phyloP scores from a whole-genome alignment of 2,329 filamentous ascomycete genomes.

The Diaporthe amygdali region DNA sequence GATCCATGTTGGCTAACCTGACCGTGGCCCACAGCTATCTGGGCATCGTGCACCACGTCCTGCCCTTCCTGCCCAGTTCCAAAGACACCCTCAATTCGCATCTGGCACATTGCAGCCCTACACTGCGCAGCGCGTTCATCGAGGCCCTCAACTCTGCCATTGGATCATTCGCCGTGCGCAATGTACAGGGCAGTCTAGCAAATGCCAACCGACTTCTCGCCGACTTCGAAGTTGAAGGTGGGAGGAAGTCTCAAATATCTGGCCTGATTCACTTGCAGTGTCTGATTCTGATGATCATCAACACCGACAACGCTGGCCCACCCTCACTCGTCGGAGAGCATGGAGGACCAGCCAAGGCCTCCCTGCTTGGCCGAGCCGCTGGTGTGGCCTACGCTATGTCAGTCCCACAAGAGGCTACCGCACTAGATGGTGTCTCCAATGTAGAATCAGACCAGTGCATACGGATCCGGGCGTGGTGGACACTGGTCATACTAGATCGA shows the following conservation, averaged over 20 bases:
- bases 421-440: conserved; percentile 51
- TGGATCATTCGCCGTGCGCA: conserved; percentile 51
- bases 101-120: conserved; percentile 59
- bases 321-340: conserved; percentile 44
- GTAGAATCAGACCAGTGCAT: conserved; percentile 67
- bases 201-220: conserved; percentile 53
- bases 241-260: conserved; percentile 42
- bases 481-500: conserved; percentile 72
- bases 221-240: conserved; percentile 55
- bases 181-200: conserved; percentile 44
- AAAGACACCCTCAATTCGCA: conserved; percentile 61
- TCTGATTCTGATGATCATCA: conserved; percentile 68
- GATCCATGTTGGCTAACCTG: not conserved
- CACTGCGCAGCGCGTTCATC: conserved; percentile 67
- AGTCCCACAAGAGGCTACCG: conserved; percentile 40
- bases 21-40: conserved; percentile 57
- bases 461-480: conserved; percentile 73
- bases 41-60: conserved; percentile 67
- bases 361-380: conserved; percentile 69
- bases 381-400: conserved; percentile 70
- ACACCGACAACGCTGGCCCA: conserved; percentile 63
- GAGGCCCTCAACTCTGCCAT: conserved; percentile 67
- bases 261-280: conserved; percentile 70
- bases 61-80: conserved; percentile 67
- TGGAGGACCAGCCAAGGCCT: conserved; percentile 54